A percentile compares a stretch with the other conserved stretches of the same genome.
These are phyloP conservation scores for Takashimella tepidaria DNA, from an alignment of 1,284 basidiomycete genomes.

Conservation along the genomic window DNA sequence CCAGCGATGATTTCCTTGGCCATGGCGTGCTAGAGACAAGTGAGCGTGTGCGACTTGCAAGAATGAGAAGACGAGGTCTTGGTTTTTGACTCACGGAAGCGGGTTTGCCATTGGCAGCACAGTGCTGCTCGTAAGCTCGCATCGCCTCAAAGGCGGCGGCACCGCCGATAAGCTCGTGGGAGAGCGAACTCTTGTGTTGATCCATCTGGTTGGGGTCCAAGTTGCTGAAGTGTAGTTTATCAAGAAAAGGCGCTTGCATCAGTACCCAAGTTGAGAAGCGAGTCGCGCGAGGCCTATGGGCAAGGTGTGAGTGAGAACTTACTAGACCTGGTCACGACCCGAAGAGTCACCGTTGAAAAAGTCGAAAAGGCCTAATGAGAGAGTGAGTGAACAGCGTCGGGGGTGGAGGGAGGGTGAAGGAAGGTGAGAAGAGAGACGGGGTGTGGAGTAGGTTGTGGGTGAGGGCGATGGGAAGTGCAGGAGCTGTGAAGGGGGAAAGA, in stretches of 20 bases:
- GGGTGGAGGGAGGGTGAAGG: no score
- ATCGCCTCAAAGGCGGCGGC: conserved; percentile 4
- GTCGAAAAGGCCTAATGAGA: conserved; percentile 31
- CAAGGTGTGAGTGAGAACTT: conserved; percentile 8
- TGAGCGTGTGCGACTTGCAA: background rate
- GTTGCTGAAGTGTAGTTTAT: no score
- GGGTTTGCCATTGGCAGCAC: background rate
- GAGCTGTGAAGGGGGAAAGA: no score
- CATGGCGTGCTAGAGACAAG: conserved; percentile 22
- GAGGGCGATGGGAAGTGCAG: no score
- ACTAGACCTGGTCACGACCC: conserved; percentile 39
- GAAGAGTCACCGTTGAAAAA: conserved; percentile 38
- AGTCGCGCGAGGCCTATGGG: background rate
- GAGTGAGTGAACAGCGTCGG: background rate
- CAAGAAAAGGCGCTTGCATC: background rate
- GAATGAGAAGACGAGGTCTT: background rate
- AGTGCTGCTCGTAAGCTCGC: background rate
- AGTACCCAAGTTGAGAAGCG: background rate
- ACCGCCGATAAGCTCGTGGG: conserved; percentile 3
- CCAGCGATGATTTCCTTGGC: conserved; percentile 47
- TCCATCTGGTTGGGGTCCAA: background rate
- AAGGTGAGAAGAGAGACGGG: no score
- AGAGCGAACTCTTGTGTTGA: background rate
- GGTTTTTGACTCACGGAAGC: no score
- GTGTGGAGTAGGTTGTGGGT: no score